phyloP scores from a whole-genome alignment of 176 grass and related monocot species.

The Typha latifolia region DNA sequence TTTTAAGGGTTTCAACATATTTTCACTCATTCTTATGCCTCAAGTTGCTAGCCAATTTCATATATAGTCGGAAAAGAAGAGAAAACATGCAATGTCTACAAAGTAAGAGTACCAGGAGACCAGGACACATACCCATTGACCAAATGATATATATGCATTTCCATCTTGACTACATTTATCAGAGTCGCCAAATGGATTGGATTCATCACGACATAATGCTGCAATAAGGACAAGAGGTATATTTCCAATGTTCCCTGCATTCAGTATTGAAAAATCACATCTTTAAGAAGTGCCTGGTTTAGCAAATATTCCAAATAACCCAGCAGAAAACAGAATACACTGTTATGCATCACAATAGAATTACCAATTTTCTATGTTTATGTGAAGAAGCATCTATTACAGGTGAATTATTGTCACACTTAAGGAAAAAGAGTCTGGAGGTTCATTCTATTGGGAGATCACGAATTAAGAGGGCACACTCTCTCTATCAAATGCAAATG shows the following conservation, averaged over 20 bases:
- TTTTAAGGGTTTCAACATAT: too few relatives aligned
- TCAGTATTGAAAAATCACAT: constrained; percentile 11
- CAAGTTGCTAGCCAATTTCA: neutral
- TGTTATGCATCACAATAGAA: too few relatives aligned
- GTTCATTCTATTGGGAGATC: too few relatives aligned
- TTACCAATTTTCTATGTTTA: too few relatives aligned
- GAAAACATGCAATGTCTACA: neutral
- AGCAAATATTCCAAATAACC: too few relatives aligned
- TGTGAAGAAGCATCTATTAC: too few relatives aligned
- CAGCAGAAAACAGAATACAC: neutral
- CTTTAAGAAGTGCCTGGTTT: neutral
- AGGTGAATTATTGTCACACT: too few relatives aligned
- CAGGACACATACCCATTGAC: constrained; percentile 77
- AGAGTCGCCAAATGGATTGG: constrained; percentile 94
- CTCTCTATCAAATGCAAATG: too few relatives aligned
- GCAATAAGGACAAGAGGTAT: constrained; percentile 95
- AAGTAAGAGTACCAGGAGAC: neutral
- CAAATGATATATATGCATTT: constrained; percentile 98
- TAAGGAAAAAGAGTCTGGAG: too few relatives aligned
- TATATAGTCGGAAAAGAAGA: constrained; percentile 20
- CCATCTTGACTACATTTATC: constrained; percentile 91
- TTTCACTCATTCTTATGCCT: neutral
- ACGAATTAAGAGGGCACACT: too few relatives aligned
- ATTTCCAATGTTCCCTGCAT: constrained; percentile 95
- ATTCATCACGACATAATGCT: constrained; percentile 75